Evolutionary conservation across 1,284 basidiomycete species (phyloP).

Genomic region (Gymnopus androsaceus): DNA sequence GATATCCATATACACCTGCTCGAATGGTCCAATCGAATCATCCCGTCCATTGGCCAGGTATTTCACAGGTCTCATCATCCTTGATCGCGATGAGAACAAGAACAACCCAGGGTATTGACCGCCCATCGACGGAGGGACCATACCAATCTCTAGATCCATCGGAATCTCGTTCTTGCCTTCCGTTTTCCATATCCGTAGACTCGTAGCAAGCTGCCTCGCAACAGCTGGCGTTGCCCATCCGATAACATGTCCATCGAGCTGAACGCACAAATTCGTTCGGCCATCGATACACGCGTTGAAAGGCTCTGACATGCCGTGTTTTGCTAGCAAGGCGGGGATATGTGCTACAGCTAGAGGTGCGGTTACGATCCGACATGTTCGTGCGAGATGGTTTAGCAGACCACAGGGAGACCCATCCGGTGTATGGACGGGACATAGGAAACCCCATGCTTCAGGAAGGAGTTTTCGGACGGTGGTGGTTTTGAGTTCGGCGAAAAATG

Average conservation of each 20-base stretch:
- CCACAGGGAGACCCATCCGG: constrained; percentile 99
- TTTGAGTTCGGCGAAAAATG: constrained; percentile 99
- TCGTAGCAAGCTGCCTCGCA: constrained; percentile 80
- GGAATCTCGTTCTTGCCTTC: constrained; percentile 84
- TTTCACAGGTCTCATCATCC: constrained; percentile 99
- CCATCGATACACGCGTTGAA: constrained; percentile 83
- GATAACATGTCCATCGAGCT: constrained; percentile 93
- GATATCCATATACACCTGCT: constrained; percentile 99
- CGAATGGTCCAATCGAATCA: constrained; percentile 95
- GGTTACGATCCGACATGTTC: constrained; percentile 92
- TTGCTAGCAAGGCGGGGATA: constrained; percentile 80
- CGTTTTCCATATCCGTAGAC: constrained; percentile 94
- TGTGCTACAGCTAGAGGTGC: constrained; percentile 74
- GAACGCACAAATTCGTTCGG: constrained; percentile 81
- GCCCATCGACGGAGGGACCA: constrained; percentile 86
- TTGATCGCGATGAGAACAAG: constrained; percentile 84
- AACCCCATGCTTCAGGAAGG: constrained; percentile 98
- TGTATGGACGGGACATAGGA: constrained; percentile 98
- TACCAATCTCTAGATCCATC: constrained; percentile 93
- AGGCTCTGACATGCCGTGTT: constrained; percentile 94
- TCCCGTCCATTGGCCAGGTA: constrained; percentile 84
- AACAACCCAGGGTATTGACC: constrained; percentile 98
- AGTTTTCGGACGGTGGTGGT: constrained; percentile 98
- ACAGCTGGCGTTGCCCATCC: constrained; percentile 89
- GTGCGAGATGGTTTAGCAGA: constrained; percentile 94